Evolutionary conservation across 768 basidiomycete genomes (phyloP).

Genomic region (Chalciporus sphaerocephalus): DNA sequence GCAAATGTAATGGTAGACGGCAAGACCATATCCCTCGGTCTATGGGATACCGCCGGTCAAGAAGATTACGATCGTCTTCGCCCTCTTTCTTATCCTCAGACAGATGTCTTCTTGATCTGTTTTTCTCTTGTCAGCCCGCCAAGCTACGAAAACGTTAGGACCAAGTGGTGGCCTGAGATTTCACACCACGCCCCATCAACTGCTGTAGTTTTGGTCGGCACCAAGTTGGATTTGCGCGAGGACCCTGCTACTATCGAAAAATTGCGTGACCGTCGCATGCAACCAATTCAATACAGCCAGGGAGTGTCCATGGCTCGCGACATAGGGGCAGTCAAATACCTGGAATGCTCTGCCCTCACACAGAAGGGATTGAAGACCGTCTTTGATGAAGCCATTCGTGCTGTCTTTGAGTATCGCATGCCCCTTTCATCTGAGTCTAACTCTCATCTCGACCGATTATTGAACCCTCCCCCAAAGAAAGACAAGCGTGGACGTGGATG

Average conservation of each 20-base stretch:
- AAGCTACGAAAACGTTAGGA: slow-evolving; percentile 97
- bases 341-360: slow-evolving; percentile 93
- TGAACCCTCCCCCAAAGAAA: slow-evolving; percentile 72
- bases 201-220: slow-evolving; percentile 90
- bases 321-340: slow-evolving; percentile 92
- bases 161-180: slow-evolving; percentile 99
- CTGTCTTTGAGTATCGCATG: slow-evolving; percentile 67
- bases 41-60: slow-evolving; percentile 99
- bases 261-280: slow-evolving; percentile 90
- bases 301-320: slow-evolving; percentile 90
- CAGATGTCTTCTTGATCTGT: slow-evolving; percentile 98
- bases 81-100: slow-evolving; percentile 97
- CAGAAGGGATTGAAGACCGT: slow-evolving; percentile 99
- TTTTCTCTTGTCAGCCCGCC: slow-evolving; percentile 98
- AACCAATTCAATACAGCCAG: slow-evolving; percentile 88
- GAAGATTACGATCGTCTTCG: slow-evolving; percentile 98
- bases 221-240: slow-evolving; percentile 96
- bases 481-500: slow-evolving; percentile 47
- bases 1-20: slow-evolving; percentile 99
- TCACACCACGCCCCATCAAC: slow-evolving; percentile 95
- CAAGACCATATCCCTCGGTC: slow-evolving; percentile 94
- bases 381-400: slow-evolving; percentile 97
- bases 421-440: not conserved
- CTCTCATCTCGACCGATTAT: slow-evolving; percentile 35
- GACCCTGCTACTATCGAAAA: slow-evolving; percentile 91